Evolutionary conservation across 179 eudicot species (phyloP), one percentile per base, ranked within the genome.

Genomic region (Drosera spatulata): DNA sequence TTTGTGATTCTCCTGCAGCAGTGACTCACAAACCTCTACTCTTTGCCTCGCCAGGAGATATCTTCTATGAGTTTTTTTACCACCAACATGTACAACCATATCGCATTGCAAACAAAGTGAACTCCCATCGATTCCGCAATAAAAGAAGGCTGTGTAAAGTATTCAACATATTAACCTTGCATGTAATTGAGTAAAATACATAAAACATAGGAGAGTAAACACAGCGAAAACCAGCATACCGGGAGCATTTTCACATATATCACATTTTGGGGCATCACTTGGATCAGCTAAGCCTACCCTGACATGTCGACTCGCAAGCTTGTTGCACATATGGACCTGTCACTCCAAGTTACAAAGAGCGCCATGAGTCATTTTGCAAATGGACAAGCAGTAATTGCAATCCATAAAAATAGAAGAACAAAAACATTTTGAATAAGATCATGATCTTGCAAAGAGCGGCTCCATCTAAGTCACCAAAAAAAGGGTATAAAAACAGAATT

Each of bases 221-320:
- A 41, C 55, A 48, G 22, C 8, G 41, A 52, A 2, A 50, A 33
- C 51, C 4, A 53, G 41, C 66, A 59, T 56, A 84, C 90, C 90
- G 63, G 90, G 84, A 33, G 85, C 77, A 62, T 76, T 78, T 79
- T 85, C 91, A 66, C 91, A 85, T 63, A 85, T 85, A 74, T 85
- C 91, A 65, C 91, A 85, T 13, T 74, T 69, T 11, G 79, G 80
- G 51, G 82, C 78, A 66, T 63, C 83, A 68, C 77, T 77, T 12
- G 83, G 76, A 42, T 71, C 87, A 56, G 83, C 87, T 59, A 85
- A 81, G 66, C 76, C 77, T 46, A 85, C 85, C 56, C 85, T 62
- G 8, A 85, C 82, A 66, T 85, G 91, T 43, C 91, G 87, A 65
- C 76, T 82, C 13, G 85, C 87, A 58, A 85, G 87, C 80, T 80